These are phyloP conservation scores for Phlegmacium glaucopus DNA, from an alignment of 768 basidiomycete genomes.

Conservation along the genomic window DNA sequence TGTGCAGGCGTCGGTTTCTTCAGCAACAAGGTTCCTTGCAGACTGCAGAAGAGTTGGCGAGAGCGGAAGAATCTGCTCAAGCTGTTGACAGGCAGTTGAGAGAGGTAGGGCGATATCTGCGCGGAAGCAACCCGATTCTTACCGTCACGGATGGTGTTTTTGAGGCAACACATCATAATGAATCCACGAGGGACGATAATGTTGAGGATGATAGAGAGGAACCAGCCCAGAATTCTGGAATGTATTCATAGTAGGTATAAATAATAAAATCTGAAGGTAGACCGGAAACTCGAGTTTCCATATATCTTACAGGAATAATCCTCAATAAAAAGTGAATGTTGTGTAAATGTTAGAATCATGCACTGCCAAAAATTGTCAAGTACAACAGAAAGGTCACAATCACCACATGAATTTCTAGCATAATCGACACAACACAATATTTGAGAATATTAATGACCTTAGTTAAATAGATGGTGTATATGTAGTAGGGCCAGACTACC, in stretches of 20 bases:
- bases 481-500: too few relatives aligned
- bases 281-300: too few relatives aligned
- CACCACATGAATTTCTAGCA: too few relatives aligned
- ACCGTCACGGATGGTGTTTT: background rate
- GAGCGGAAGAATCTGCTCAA: background rate
- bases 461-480: too few relatives aligned
- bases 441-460: too few relatives aligned
- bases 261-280: too few relatives aligned
- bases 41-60: background rate
- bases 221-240: slow-evolving; percentile 39
- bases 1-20: slow-evolving; percentile 50
- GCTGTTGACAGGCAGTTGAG: background rate
- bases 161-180: background rate
- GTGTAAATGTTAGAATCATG: too few relatives aligned
- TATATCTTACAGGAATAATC: too few relatives aligned
- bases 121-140: background rate
- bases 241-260: slow-evolving; percentile 48
- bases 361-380: too few relatives aligned
- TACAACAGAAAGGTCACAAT: too few relatives aligned
- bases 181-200: background rate
- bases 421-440: too few relatives aligned
- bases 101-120: background rate
- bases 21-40: slow-evolving; percentile 18
- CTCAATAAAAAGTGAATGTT: too few relatives aligned
- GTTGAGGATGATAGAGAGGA: background rate